Conservation (phyloP, 2,329 filamentous ascomycete species). For the Colletotrichum nymphaeae region DNA sequence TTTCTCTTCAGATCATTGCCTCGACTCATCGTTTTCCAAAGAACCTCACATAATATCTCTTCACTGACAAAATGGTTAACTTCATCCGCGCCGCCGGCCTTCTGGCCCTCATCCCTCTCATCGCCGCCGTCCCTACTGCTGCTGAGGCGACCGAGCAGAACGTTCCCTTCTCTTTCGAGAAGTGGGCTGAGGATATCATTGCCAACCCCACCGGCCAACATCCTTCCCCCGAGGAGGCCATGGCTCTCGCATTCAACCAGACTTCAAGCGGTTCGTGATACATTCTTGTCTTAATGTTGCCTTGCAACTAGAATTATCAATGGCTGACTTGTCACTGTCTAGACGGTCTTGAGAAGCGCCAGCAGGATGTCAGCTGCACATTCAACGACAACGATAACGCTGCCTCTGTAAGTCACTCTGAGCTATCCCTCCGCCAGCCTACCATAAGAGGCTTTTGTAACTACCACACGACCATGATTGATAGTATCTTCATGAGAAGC, state of each 20-base stretch:
- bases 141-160: not conserved
- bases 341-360: slow-evolving; percentile 24
- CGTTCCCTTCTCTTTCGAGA: slow-evolving; percentile 27
- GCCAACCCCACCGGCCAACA: slow-evolving; percentile 23
- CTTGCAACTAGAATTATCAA: no score
- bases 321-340: not conserved
- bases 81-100: slow-evolving; percentile 13
- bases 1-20: not conserved
- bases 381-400: not conserved
- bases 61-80: slow-evolving; percentile 15
- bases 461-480: no score
- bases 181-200: slow-evolving; percentile 29
- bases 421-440: no score
- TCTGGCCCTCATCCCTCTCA: not conserved
- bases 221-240: slow-evolving; percentile 20
- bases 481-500: fast-evolving
- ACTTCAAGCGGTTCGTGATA: slow-evolving; percentile 10
- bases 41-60: not conserved
- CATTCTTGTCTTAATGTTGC: not conserved
- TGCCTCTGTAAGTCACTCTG: slow-evolving; percentile 4
- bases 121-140: not conserved
- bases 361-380: slow-evolving; percentile 12
- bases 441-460: fast-evolving
- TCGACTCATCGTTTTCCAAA: not conserved
- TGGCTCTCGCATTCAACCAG: slow-evolving; percentile 25